Conservation (phyloP, 495 filamentous ascomycete species). For the Sporormia fimetaria region DNA sequence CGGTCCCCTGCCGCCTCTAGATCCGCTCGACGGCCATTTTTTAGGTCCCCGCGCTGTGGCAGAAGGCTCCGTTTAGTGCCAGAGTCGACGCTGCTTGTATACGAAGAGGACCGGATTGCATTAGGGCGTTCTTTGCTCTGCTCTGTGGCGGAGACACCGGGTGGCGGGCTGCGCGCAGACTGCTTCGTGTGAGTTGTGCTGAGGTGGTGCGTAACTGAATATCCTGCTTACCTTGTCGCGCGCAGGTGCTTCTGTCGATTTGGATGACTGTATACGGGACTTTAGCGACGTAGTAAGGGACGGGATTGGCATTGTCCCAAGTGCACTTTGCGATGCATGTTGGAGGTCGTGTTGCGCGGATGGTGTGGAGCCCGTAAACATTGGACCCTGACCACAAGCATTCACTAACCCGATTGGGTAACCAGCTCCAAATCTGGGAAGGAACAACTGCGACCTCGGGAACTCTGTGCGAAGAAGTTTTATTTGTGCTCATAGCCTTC, state of each 20-base stretch:
- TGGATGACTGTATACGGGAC: constrained; percentile 3
- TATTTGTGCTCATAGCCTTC: neutral
- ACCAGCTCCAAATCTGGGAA: too few species aligned
- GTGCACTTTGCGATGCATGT: neutral
- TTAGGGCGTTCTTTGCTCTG: constrained; percentile 1
- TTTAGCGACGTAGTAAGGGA: constrained; percentile 14
- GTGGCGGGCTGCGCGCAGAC: constrained; percentile 5
- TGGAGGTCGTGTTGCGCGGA: neutral
- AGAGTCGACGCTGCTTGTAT: neutral
- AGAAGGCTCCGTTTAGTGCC: constrained; percentile 20
- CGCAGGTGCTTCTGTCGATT: constrained; percentile 3
- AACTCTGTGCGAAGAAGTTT: too few species aligned
- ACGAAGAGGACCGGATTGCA: neutral
- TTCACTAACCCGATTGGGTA: too few species aligned
- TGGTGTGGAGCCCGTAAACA: constrained; percentile 1
- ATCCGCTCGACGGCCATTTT: neutral
- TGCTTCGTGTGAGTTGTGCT: neutral
- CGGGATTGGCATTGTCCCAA: constrained; percentile 16
- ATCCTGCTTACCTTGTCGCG: constrained; percentile 2
- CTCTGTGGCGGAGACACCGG: neutral
- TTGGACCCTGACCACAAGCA: neutral
- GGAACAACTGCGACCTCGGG: too few species aligned
- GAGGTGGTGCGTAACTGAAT: neutral
- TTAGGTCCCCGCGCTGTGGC: constrained; percentile 16
- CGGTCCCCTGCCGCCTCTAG: neutral